These are phyloP conservation scores for Colletotrichum ledebouriae DNA, from an alignment of 2,329 filamentous ascomycete genomes.

Conservation along the genomic window DNA sequence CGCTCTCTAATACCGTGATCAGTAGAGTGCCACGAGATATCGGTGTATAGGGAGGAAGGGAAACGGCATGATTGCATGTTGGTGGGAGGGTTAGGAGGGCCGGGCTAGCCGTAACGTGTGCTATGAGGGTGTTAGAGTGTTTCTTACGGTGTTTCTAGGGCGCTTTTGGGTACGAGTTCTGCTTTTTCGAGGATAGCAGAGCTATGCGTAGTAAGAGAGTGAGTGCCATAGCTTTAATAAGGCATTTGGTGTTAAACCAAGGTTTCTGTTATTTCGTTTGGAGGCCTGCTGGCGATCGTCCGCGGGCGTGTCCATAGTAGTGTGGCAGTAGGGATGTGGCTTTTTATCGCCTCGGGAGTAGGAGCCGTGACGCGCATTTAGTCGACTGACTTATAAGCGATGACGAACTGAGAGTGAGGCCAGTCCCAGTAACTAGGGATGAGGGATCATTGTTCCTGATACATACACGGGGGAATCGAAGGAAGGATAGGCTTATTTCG, in stretches of 20 bases:
- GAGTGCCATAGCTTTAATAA: not conserved
- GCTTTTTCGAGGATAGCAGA: not conserved
- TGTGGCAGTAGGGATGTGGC: not conserved
- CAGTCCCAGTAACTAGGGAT: not conserved
- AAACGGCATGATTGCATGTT: conserved; percentile 33
- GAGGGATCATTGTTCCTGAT: not conserved
- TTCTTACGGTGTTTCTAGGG: conserved; percentile 3
- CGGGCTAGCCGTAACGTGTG: not conserved
- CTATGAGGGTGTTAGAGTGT: conserved; percentile 10
- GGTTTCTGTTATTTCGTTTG: conserved; percentile 1
- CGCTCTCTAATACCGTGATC: not conserved
- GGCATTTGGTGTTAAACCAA: conserved; percentile 9
- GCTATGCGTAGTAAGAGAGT: not conserved
- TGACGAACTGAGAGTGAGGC: conserved; percentile 6
- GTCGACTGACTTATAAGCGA: not conserved
- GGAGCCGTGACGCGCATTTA: not conserved
- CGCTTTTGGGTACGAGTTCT: not conserved
- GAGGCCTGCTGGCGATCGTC: conserved; percentile 6
- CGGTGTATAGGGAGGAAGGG: conserved; percentile 1
- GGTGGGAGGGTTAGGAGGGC: not conserved
- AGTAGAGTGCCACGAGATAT: conserved; percentile 4
- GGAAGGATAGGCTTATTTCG: conserved; percentile 22
- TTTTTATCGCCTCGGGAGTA: not conserved
- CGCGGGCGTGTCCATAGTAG: not conserved
- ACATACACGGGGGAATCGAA: not conserved